Conservation (phyloP, 208 protist genomes). For the Blastocrithidia nonstop region DNA sequence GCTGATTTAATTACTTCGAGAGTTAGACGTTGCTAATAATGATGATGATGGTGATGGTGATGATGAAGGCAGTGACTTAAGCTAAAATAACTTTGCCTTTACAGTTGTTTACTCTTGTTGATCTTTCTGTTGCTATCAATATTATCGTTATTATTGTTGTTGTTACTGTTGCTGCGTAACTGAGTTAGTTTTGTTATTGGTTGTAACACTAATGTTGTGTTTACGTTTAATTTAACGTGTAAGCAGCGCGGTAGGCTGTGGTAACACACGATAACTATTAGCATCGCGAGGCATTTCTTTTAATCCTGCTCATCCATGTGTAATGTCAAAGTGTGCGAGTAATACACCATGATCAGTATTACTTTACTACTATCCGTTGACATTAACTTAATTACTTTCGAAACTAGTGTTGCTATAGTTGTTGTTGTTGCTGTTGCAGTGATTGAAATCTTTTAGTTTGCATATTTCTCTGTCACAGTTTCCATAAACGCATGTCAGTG, state of each 20-base stretch:
- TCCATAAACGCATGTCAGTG: too few species aligned
- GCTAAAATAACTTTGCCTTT: too few species aligned
- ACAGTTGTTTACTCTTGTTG: too few species aligned
- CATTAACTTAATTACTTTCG: neutral
- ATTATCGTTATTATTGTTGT: neutral
- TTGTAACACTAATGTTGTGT: too few species aligned
- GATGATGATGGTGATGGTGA: too few species aligned
- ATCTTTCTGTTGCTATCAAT: neutral
- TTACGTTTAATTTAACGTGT: constrained; percentile 3
- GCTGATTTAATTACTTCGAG: too few species aligned
- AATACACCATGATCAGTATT: constrained; percentile 13
- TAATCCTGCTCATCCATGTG: constrained; percentile 44
- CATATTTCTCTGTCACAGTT: too few species aligned
- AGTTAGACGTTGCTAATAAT: too few species aligned
- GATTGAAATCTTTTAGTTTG: too few species aligned
- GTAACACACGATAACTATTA: constrained; percentile 52
- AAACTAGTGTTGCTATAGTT: neutral
- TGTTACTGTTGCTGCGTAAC: neutral
- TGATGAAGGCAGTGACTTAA: too few species aligned
- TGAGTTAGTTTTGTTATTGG: too few species aligned
- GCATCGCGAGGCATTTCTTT: constrained; percentile 51
- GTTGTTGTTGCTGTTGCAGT: neutral
- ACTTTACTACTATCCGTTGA: too few species aligned
- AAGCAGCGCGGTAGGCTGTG: constrained; percentile 47
- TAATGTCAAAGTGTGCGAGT: constrained; percentile 30